Base-by-base conservation (phyloP, 2,329 filamentous ascomycete species). In the Beauveria varroae region DNA sequence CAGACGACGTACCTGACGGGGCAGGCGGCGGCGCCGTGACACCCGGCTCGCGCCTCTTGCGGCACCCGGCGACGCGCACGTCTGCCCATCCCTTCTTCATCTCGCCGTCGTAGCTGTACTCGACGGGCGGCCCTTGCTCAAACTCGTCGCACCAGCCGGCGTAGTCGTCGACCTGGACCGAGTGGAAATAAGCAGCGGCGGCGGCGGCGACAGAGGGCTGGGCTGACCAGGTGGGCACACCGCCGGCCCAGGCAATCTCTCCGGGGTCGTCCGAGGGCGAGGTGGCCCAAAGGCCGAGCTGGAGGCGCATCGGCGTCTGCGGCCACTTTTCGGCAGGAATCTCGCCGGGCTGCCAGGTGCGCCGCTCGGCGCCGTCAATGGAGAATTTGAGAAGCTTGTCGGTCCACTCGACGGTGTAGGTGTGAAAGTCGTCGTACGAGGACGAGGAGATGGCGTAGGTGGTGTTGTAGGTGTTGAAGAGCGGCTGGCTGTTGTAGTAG, bases 361-460 rank as follows among this genome's bases (percentile, higher is more conserved):
- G 70, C 22, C 68, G 68, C 26, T 74, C 67, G 5, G 65, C 66
- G 62, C 77, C 78, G 67, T 86, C 78, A 60, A 90, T 81, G 68
- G 81, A 78, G 81, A 86, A 90, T 62, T 78, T 75, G 63, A 88
- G 75, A 40, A 74, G 70, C 8, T 83, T 78, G 30, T 79, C 70
- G 24, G 82, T 87, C 88, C 88, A 90, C 74, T 88, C 83, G 57
- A 90, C 73, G 18, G 81, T 80, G 75, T 90, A 90, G 60, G 81
- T 88, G 75, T 89, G 86, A 67, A 78, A 81, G 28, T 67, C 68
- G 55, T 71, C 61, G 51, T 77, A 73, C 10, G 70, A 65, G 57
- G 76, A 73, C 57, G 72, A 72, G 50, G 67, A 58, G 51, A 86
- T 74, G 28, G 73, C 67, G 69, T 82, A 76, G 46, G 74, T 81